Conservation (phyloP, 2,329 filamentous ascomycete species). For the Fusarium devonianum region DNA sequence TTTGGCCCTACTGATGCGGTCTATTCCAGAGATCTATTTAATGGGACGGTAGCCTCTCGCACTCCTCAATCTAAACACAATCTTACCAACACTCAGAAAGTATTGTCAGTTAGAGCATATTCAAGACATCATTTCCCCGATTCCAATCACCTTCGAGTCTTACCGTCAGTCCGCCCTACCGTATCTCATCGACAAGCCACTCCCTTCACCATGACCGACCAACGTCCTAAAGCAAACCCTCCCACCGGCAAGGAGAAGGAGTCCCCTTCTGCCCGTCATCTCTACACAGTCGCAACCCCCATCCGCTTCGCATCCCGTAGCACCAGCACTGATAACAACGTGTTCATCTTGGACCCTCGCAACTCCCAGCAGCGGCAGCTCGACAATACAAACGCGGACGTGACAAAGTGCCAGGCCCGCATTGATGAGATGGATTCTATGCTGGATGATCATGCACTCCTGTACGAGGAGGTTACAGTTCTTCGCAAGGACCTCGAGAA, state of each 20-base stretch:
- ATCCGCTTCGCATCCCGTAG: background rate
- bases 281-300: background rate
- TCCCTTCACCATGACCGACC: background rate
- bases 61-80: no score
- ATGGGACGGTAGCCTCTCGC: no score
- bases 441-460: background rate
- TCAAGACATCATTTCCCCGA: no score
- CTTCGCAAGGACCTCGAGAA: background rate
- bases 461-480: background rate
- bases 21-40: no score
- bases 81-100: no score
- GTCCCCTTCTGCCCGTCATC: background rate
- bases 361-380: conserved; percentile 11
- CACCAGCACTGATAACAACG: background rate
- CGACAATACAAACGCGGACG: no score
- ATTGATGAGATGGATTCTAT: background rate
- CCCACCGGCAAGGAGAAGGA: background rate
- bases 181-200: background rate
- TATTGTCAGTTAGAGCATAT: no score
- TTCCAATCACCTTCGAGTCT: no score
- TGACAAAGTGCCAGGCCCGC: background rate
- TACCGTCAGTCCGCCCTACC: no score
- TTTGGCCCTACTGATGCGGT: background rate
- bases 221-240: background rate
- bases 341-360: background rate